Percentiles rank a stretch among this genome's conserved stretches.
Conservation (phyloP, 1,284 basidiomycete genomes). For the Microbotryum violaceum region DNA sequence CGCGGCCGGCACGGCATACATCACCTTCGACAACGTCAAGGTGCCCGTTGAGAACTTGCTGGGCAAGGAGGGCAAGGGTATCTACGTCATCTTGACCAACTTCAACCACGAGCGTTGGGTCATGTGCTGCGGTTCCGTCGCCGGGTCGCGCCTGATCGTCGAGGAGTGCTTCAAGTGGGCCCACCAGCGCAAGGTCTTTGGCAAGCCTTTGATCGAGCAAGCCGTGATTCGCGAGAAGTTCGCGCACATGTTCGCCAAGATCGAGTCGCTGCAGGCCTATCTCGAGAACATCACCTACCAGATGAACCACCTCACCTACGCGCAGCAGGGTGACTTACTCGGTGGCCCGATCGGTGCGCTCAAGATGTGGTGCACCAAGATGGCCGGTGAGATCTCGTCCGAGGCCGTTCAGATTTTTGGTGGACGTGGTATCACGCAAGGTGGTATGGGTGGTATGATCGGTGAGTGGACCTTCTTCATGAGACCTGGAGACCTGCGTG, state of each 20-base stretch:
- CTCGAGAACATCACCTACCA: constrained; percentile 32
- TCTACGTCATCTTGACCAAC: constrained; percentile 54
- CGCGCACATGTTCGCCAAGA: constrained; percentile 23
- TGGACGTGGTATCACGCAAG: constrained; percentile 55
- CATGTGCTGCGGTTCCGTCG: constrained; percentile 43
- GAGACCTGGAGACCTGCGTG: background rate
- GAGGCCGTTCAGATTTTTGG: constrained; percentile 39
- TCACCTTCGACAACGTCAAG: constrained; percentile 79
- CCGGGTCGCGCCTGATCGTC: constrained; percentile 28
- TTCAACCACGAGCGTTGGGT: constrained; percentile 45
- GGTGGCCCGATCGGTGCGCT: constrained; percentile 34
- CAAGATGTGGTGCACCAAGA: constrained; percentile 29
- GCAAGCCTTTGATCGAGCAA: constrained; percentile 31
- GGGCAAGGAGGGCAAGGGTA: constrained; percentile 71
- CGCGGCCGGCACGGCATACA: constrained; percentile 64
- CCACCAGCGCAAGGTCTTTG: constrained; percentile 33
- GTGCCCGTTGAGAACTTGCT: constrained; percentile 80
- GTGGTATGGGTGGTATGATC: constrained; percentile 63
- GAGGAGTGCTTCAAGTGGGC: constrained; percentile 36
- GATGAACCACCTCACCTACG: constrained; percentile 30
- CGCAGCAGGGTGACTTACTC: constrained; percentile 33
- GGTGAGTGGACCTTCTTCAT: constrained; percentile 43
- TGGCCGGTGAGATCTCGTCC: constrained; percentile 26
- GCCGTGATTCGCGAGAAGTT: constrained; percentile 29
- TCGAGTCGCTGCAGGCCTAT: constrained; percentile 32